A percentile compares a stretch with the other conserved stretches of the same genome.
phyloP scores from a whole-genome alignment of 441 rosid genomes.

The Populus tomentosa region DNA sequence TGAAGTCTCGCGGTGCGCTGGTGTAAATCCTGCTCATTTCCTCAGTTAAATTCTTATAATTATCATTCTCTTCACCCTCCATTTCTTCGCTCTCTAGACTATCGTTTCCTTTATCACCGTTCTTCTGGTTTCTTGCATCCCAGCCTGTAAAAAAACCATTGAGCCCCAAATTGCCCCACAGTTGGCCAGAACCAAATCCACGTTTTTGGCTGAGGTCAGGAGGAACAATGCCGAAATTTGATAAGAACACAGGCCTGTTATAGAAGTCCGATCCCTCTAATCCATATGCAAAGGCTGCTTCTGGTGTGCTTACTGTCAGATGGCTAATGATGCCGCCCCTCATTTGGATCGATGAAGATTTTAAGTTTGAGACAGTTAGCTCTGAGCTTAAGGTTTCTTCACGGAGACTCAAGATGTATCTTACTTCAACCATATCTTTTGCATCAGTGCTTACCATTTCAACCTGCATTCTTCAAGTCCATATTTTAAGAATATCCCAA shows the following conservation, averaged over 20 bases:
- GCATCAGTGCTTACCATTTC: slow-evolving; percentile 57
- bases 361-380: slow-evolving; percentile 45
- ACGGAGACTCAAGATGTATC: slow-evolving; percentile 46
- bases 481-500: background rate
- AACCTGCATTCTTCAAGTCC: slow-evolving; percentile 44
- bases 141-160: slow-evolving; percentile 16
- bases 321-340: slow-evolving; percentile 59
- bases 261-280: slow-evolving; percentile 63
- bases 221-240: slow-evolving; percentile 45
- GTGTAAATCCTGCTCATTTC: slow-evolving; percentile 78
- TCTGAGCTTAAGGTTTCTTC: slow-evolving; percentile 54
- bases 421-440: slow-evolving; percentile 45
- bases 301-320: slow-evolving; percentile 79
- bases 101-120: slow-evolving; percentile 7
- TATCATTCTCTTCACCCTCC: slow-evolving; percentile 68
- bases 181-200: slow-evolving; percentile 12
- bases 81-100: slow-evolving; percentile 19
- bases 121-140: slow-evolving; percentile 13
- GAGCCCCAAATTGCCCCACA: slow-evolving; percentile 21
- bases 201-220: slow-evolving; percentile 36
- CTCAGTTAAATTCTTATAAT: slow-evolving; percentile 56
- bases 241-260: slow-evolving; percentile 31
- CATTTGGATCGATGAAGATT: slow-evolving; percentile 34
- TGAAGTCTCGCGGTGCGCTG: slow-evolving; percentile 61
- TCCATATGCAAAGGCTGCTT: slow-evolving; percentile 70